phyloP scores from a whole-genome alignment of 2,329 filamentous ascomycete species.

The Aphanoascus verrucosus region DNA sequence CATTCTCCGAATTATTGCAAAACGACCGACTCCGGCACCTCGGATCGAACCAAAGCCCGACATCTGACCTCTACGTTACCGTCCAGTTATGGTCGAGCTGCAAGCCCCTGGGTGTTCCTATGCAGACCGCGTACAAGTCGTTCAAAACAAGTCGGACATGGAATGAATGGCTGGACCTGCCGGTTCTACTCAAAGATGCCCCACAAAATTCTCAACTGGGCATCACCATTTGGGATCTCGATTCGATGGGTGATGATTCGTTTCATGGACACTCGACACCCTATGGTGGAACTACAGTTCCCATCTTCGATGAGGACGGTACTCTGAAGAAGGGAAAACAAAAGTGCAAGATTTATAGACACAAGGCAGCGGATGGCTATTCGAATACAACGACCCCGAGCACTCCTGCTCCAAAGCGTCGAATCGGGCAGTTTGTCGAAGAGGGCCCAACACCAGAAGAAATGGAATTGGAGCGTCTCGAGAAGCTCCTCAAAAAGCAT shows the following conservation, averaged over 20 bases:
- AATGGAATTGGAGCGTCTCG: constrained; percentile 78
- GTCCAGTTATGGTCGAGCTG: constrained; percentile 92
- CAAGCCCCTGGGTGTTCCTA: constrained; percentile 81
- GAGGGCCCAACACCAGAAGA: constrained; percentile 54
- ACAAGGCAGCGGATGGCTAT: constrained; percentile 74
- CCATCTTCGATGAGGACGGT: constrained; percentile 85
- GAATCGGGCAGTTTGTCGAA: constrained; percentile 38
- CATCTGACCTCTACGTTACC: constrained; percentile 86
- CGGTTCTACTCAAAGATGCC: constrained; percentile 71
- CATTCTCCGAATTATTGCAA: constrained; percentile 66
- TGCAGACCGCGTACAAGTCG: constrained; percentile 85
- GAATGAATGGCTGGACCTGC: constrained; percentile 93
- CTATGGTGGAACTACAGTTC: constrained; percentile 86
- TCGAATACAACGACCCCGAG: constrained; percentile 71
- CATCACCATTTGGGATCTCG: constrained; percentile 91
- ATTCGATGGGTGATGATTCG: constrained; percentile 60
- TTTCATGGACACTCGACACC: constrained; percentile 70
- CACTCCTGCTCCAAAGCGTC: constrained; percentile 46
- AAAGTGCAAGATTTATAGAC: constrained; percentile 75
- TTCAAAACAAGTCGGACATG: constrained; percentile 66
- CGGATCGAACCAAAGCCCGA: constrained; percentile 69
- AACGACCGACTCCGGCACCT: constrained; percentile 73
- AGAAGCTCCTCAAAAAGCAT: constrained; percentile 88
- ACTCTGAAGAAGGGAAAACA: constrained; percentile 85
- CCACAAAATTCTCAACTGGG: constrained; percentile 74